Conservation (phyloP, 2,329 filamentous ascomycete species). For the Penicillium decumbens region DNA sequence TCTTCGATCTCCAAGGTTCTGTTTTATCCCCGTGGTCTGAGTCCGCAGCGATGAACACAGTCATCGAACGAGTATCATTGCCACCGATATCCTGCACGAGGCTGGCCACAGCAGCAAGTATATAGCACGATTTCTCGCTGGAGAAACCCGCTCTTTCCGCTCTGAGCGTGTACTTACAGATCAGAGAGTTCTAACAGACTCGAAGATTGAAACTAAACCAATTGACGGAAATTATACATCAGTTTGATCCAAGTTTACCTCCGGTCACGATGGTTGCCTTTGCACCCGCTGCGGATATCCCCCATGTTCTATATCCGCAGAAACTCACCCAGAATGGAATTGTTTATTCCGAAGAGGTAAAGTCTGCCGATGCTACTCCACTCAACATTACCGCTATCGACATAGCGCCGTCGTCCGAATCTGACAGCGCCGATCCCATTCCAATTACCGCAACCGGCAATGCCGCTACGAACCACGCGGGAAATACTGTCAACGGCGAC, state of each 20-base stretch:
- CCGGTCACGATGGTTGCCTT: conserved; percentile 18
- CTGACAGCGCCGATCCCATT: conserved; percentile 6
- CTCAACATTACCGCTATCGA: background rate
- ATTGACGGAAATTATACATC: background rate
- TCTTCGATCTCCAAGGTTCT: conserved; percentile 10
- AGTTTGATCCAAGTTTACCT: conserved; percentile 4
- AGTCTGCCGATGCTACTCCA: background rate
- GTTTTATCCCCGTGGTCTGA: conserved; percentile 14
- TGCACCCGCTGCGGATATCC: conserved; percentile 11
- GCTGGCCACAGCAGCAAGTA: conserved; percentile 9
- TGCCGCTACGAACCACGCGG: conserved; percentile 3
- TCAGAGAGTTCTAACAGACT: background rate
- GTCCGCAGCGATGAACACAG: conserved; percentile 17
- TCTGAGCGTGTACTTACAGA: background rate
- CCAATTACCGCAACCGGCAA: conserved; percentile 16
- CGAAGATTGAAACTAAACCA: background rate
- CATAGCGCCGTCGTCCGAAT: conserved; percentile 2
- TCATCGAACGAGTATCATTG: conserved; percentile 13
- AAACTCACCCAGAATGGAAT: conserved; percentile 7
- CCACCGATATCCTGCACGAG: background rate
- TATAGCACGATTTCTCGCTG: conserved; percentile 17
- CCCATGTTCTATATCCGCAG: conserved; percentile 5
- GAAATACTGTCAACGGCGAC: conserved; percentile 5
- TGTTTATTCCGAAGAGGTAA: background rate
- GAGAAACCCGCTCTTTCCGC: background rate